Evolutionary conservation across 2,329 filamentous ascomycete species (phyloP), one percentile per base, ranked within the genome.

Genomic region (Fusarium paranaense): DNA sequence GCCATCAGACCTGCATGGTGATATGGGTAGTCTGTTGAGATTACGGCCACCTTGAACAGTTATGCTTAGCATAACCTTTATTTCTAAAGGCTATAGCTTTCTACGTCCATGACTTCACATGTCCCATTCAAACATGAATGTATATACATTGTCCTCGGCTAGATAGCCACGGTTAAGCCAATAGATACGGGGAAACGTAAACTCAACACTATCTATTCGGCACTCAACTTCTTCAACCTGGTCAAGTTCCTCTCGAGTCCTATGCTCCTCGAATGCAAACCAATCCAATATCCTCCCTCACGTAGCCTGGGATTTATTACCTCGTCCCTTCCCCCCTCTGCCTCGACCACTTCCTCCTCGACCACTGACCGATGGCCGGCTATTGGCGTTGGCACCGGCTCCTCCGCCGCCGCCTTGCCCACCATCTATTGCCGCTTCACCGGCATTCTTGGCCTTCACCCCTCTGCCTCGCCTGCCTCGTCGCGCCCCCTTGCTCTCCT

Each of bases 401-500:
- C 57, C 74, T 25, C 58, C 57, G 35, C 59, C 64, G 42, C 59
- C 67, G 69, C 59, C 61, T 52, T 77, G 77, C 56, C 70, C 71
- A 45, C 64, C 69, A 27, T 73, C 74, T 37, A 63, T 68, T 47
- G 57, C 64, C 40, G 66, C 67, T 67, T 76, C 78, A 54, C 71
- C 71, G 33, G 65, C 64, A 20, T 62, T 72, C 60, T 78, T 81
- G 33, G 64, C 58, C 68, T 80, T 82, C 42, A 80, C 81, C 50
- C 80, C 78, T 67, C 80, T 76, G 20, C 78, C 78, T 61, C 81
- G 81, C 30, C 79, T 78, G 32, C 77, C 76, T 33, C 80, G 78
- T 59, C 75, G 76, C 13, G 71, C 58, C 71, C 80, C 80, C 79
- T 83, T 81, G 64, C 81, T 85, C 14, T 85, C 86, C 75, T 88